Base-by-base conservation (phyloP, 1,139 yeast genomes). In the Pichia inconspicua region DNA sequence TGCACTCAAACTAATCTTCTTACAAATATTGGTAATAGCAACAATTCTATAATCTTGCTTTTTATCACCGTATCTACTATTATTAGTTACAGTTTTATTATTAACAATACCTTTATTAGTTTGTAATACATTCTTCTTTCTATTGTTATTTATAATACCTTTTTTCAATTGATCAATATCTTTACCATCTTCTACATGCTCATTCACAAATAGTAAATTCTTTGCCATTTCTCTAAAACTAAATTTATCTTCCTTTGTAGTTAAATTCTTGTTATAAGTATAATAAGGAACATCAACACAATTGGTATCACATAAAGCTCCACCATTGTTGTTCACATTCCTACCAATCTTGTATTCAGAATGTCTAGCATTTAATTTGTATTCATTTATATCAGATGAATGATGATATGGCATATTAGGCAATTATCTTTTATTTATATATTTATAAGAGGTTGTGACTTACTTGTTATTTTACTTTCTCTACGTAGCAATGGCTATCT, bases 1-100 rank as follows among this genome's bases (percentile, higher is more conserved):
- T 35, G 78, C 69, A 30, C 69, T 71, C 6, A 80, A 55, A 8
- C 85, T 81, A 6, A 72, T 68, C 30, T 61, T 57, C 0, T 55
- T 54, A 0, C 77, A 74, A 17, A 77, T 63, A 38, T 68, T 66
- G 8, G 62, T 61, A 9, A 75, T 55, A 30, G 65, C 60, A 14
- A 73, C 57, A 28, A 65, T 46, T 25, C 31, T 45, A 31, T 42
- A 45, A 48, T 27, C 57, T 14, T 30, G 40, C 12, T n/a, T 27
- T 17, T 15, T 12, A 5, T n/a, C 19, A 34, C 19, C 30, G 6
- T 12, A 25, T 4, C 15, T 25, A n/a, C 15, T 25, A n/a, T 7
- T 11, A n/a, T 37, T 25, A 11, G 7, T 15, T n/a, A 19, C 30
- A 34, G 7, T 43, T 4, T 22, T 34, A 46, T 49, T 48, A 5